A percentile compares a stretch with the other conserved stretches of the same genome.
phyloP scores from a whole-genome alignment of 306 rosid genomes.

The Ochetophila trinervis region DNA sequence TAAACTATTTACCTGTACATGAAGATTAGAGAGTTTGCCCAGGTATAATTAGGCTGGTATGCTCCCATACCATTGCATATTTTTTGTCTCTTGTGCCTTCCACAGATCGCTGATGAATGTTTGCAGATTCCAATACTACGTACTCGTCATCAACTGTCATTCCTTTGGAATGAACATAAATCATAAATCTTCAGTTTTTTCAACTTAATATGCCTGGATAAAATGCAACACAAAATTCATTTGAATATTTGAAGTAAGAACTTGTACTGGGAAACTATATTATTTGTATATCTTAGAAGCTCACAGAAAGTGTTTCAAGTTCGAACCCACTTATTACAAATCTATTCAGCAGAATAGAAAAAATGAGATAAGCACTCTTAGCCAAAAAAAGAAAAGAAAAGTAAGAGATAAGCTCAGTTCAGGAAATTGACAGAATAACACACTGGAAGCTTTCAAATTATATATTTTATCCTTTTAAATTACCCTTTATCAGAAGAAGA shows the following conservation, averaged over 20 bases:
- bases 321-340: too few species aligned
- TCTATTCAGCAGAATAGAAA: too few species aligned
- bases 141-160: slow-evolving; percentile 96
- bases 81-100: slow-evolving; percentile 99
- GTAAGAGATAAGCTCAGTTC: too few species aligned
- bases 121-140: slow-evolving; percentile 89
- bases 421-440: too few species aligned
- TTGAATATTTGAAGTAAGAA: slow-evolving; percentile 2
- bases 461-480: too few species aligned
- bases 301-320: neutral
- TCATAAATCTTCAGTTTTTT: slow-evolving; percentile 84
- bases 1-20: slow-evolving; percentile 55
- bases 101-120: slow-evolving; percentile 97
- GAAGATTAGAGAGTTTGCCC: slow-evolving; percentile 70
- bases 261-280: neutral
- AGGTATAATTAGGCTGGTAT: slow-evolving; percentile 74
- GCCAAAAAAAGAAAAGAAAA: too few species aligned
- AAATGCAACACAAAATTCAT: slow-evolving; percentile 11
- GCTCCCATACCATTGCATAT: slow-evolving; percentile 83
- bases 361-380: too few species aligned
- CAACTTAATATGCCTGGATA: slow-evolving; percentile 68
- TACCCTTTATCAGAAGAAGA: too few species aligned
- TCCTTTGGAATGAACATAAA: slow-evolving; percentile 96
- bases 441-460: too few species aligned
- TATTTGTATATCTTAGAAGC: neutral